Base-by-base conservation (phyloP, 495 filamentous ascomycete genomes). In the Trichoderma asperelloides region DNA sequence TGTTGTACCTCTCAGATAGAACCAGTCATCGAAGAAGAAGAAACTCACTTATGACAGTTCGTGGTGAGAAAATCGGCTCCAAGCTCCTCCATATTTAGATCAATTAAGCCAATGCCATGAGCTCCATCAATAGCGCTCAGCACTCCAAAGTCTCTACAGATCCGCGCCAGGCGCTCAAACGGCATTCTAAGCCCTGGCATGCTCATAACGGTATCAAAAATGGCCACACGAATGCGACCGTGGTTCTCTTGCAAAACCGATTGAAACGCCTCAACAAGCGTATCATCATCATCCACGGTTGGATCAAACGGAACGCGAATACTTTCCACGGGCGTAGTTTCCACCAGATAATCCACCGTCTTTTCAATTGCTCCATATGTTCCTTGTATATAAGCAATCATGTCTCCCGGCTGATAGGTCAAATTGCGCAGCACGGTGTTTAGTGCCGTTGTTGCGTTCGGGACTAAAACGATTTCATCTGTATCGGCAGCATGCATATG, bases 1-100 rank as follows among this genome's bases (percentile, higher is more conserved):
- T 60, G 64, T 12, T 11, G n/a, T 13, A 7, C 30, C 6, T 60
- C 11, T 3, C 43, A 3, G 13, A n/a, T 15, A 47, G 11, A 16
- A 60, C 7, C 11, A 11, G 21, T 9, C n/a, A 23, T 7, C 0
- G 62, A 21, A 27, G 89, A 88, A 43, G 82, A 81, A 71, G 80
- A 87, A 16, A 92, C 85, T 91, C 90, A 96, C 81, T 95, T 95
- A 74, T 95, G 89, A 69, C 83, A 87, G 70, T 93, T 95, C 27
- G 78, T 85, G n/a, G 89, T 81, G 68, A 92, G 86, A 75, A 95
- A 95, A 74, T 95, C 91, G 5, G 88, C 84, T 23, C 85, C 80
- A 27, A 92, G 67, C 15, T 63, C 67, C 16, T 68, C 73, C 57
- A 93, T 77, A 72, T 91, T 82, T 18, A 96, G 74, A 15, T 79